phyloP scores from a whole-genome alignment of 139 green algal genomes.

The Chlamydomonas applanata region DNA sequence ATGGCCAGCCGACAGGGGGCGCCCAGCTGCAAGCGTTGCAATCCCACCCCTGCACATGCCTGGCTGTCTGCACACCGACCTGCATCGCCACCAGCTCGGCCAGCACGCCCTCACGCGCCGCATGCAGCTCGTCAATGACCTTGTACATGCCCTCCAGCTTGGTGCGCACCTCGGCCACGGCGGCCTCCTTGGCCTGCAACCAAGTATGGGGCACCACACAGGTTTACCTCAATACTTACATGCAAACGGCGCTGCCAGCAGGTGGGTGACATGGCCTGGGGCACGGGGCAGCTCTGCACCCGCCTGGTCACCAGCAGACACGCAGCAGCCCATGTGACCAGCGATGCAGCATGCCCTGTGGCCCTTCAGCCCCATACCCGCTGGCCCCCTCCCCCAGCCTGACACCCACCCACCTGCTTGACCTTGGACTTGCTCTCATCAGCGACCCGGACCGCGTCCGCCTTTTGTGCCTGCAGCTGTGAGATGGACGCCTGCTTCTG shows the following conservation, averaged over 20 bases:
- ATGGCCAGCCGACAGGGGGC: not conserved
- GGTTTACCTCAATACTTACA: not conserved
- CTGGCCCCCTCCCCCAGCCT: not conserved
- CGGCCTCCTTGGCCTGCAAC: slow-evolving; percentile 8
- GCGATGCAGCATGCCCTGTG: no score
- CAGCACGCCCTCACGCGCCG: slow-evolving; percentile 25
- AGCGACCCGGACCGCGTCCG: not conserved
- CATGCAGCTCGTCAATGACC: slow-evolving; percentile 32
- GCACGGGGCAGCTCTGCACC: no score
- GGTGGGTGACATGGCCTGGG: no score
- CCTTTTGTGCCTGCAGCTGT: slow-evolving; percentile 2
- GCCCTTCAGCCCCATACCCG: no score
- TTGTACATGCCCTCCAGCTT: slow-evolving; percentile 20
- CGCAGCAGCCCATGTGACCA: no score
- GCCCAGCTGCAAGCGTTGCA: no score
- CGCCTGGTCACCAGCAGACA: no score
- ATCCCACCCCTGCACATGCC: no score
- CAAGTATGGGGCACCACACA: not conserved
- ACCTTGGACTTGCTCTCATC: not conserved
- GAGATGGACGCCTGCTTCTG: slow-evolving; percentile 12
- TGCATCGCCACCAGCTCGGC: slow-evolving; percentile 35
- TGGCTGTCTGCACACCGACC: slow-evolving; percentile 3
- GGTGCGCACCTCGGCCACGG: not conserved
- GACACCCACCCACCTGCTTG: not conserved
- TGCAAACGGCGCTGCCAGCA: no score